A percentile compares a stretch with the other conserved stretches of the same genome.
Conservation (phyloP, 1,284 basidiomycete genomes). For the Earliella scabrosa region DNA sequence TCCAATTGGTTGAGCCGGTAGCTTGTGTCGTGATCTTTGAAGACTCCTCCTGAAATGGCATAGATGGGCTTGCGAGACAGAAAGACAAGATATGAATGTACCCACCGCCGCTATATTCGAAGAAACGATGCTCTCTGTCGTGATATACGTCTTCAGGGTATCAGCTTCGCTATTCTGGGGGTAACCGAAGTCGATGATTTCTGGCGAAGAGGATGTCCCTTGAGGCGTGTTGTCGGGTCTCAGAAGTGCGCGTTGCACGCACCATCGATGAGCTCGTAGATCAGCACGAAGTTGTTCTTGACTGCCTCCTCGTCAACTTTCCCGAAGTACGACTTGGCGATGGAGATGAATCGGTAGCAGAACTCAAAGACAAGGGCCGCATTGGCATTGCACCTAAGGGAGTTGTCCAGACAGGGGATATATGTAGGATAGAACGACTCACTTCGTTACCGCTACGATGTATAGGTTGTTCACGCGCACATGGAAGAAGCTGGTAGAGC, state of each 20-base stretch:
- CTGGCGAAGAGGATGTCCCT: conserved; percentile 44
- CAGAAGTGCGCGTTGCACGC: too few relatives aligned
- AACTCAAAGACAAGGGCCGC: conserved; percentile 98
- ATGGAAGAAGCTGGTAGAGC: conserved; percentile 97
- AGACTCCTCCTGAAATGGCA: conserved; percentile 81
- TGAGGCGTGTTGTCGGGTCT: too few relatives aligned
- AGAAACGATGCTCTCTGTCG: conserved; percentile 95
- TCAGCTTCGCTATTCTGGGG: conserved; percentile 99
- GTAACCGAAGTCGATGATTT: conserved; percentile 98
- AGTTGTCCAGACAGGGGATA: neutral
- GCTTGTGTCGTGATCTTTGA: conserved; percentile 97
- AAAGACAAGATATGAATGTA: conserved; percentile 10
- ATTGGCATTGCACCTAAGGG: conserved; percentile 87
- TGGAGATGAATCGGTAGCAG: conserved; percentile 93
- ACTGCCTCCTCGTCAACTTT: conserved; percentile 98
- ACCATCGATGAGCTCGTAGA: conserved; percentile 97
- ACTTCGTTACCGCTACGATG: conserved; percentile 95
- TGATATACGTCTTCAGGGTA: conserved; percentile 97
- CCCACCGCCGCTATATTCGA: conserved; percentile 78
- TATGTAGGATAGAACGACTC: conserved; percentile 33
- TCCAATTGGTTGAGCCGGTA: conserved; percentile 93
- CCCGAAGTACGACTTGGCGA: conserved; percentile 94
- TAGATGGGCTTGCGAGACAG: conserved; percentile 3
- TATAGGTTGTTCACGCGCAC: conserved; percentile 95
- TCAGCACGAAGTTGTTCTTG: conserved; percentile 98